Evolutionary conservation across 164 flowering plant genomes (phyloP).

Genomic region (Vitis riparia): DNA sequence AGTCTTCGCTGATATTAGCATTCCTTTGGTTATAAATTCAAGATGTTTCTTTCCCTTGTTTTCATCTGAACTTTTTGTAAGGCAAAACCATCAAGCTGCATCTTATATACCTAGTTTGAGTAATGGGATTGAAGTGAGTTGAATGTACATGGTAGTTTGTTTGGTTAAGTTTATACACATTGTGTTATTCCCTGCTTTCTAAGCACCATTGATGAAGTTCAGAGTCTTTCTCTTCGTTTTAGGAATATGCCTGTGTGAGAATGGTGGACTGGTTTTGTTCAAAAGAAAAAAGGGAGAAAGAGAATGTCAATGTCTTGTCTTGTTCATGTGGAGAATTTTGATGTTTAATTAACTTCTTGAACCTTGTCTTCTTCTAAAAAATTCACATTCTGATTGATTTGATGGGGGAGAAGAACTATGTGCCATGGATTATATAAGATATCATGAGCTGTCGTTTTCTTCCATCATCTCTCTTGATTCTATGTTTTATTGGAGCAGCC

Average conservation of each 20-base stretch:
- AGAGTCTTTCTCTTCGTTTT: constrained; percentile 4
- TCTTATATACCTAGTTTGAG: background rate
- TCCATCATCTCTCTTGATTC: background rate
- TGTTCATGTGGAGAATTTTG: background rate
- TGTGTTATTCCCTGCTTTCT: background rate
- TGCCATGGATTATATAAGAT: background rate
- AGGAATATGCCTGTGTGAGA: background rate
- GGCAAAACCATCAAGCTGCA: background rate
- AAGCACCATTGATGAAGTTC: background rate
- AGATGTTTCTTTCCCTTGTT: background rate
- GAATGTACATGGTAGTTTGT: background rate
- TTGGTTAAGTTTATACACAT: background rate
- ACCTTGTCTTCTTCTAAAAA: background rate
- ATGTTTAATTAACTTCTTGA: constrained; percentile 7
- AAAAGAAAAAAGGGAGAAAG: background rate
- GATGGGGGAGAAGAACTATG: background rate
- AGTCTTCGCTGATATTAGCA: background rate
- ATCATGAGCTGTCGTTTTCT: constrained; percentile 1
- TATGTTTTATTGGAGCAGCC: background rate
- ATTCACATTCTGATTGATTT: background rate
- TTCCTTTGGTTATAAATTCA: background rate
- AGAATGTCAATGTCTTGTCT: constrained; percentile 1
- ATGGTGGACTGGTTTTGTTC: constrained; percentile 11
- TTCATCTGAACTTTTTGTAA: background rate
- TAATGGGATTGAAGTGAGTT: background rate